Base-by-base conservation (phyloP, 1,139 yeast species). In the Saccharomycopsis hybrid region DNA sequence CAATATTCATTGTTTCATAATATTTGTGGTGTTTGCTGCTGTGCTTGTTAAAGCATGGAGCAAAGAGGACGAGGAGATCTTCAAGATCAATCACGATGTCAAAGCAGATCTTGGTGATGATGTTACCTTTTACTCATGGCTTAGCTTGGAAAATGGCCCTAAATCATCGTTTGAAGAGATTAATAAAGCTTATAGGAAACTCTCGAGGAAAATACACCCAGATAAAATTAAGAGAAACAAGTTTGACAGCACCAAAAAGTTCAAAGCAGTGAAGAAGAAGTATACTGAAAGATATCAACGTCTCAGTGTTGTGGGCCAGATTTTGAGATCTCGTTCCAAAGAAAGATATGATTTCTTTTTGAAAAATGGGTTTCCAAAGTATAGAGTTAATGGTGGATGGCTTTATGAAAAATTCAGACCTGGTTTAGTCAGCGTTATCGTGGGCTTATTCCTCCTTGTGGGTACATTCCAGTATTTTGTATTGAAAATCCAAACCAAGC, bases 341-440 rank as follows among this genome's bases (percentile, higher is more conserved):
- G 83, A 82, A 56, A 73, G 92, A 18, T 92, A 92, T 64, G 97
- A 92, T 64, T 90, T 82, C 65, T 92, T 87, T 66, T 70, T 85
- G 52, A 72, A 76, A 39, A 78, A 82, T 58, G 99, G 98, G 2
- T 92, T 92, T 66, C 99, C 98, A 3, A 74, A 74, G 53, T 87
- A 86, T 78, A 51, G 44, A 38, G 80, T 76, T 53, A 78, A 76
- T 0, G 68, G 76, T 1, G 77, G 73, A 0, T 79, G 76, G 62
- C 70, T 68, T 49, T 77, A 76, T 56, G 65, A 76, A 43, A 71
- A 74, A 59, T 82, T 78, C 64, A 73, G 78, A 49, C 88, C 87
- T 5, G 71, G 74, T 41, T 58, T 86, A 2, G 54, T 71, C 2
- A 67, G 79, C 49, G 79, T 87, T 0, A 55, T 80, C 24, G 56